A percentile compares a stretch with the other conserved stretches of the same genome.
Evolutionary conservation across 352 stramenopile species (phyloP).

Genomic region (Phytophthora nicotianae): DNA sequence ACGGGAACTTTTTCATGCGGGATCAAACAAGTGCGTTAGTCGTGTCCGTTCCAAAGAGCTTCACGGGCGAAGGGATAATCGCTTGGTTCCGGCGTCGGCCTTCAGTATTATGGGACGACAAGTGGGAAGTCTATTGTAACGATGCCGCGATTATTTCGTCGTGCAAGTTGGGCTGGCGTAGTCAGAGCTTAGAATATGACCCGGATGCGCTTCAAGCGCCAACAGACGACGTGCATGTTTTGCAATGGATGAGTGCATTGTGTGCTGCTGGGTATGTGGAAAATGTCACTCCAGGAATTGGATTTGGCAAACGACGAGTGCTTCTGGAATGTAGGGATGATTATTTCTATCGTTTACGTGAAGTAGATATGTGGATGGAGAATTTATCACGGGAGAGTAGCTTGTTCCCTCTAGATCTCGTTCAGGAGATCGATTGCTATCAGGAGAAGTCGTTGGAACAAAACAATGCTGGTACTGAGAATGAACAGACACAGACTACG

Average conservation of each 20-base stretch:
- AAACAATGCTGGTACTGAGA: not conserved
- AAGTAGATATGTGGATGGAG: constrained; percentile 54
- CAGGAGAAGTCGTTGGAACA: constrained; percentile 8
- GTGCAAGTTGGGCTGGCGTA: constrained; percentile 45
- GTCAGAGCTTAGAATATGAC: constrained; percentile 38
- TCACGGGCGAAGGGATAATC: constrained; percentile 70
- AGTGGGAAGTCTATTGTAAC: constrained; percentile 58
- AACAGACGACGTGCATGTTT: constrained; percentile 23
- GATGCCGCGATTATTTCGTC: constrained; percentile 28
- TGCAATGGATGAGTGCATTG: constrained; percentile 66
- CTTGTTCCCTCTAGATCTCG: constrained; percentile 69
- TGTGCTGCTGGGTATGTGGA: constrained; percentile 68
- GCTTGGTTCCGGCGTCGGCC: constrained; percentile 58
- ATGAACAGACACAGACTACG: not conserved
- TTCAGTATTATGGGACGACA: constrained; percentile 54
- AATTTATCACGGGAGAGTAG: constrained; percentile 43
- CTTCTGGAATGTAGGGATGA: constrained; percentile 54
- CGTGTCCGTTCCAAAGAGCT: constrained; percentile 46
- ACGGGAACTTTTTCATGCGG: constrained; percentile 57
- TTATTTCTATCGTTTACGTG: constrained; percentile 58
- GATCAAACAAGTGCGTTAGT: constrained; percentile 47
- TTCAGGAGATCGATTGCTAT: constrained; percentile 65
- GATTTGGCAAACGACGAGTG: constrained; percentile 43
- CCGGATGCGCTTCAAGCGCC: constrained; percentile 61
- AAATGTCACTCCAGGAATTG: constrained; percentile 37